Percentiles rank a stretch among this genome's conserved stretches.
These are phyloP conservation scores for Collybia sp. DNA, from an alignment of 768 basidiomycete species.

Conservation along the genomic window DNA sequence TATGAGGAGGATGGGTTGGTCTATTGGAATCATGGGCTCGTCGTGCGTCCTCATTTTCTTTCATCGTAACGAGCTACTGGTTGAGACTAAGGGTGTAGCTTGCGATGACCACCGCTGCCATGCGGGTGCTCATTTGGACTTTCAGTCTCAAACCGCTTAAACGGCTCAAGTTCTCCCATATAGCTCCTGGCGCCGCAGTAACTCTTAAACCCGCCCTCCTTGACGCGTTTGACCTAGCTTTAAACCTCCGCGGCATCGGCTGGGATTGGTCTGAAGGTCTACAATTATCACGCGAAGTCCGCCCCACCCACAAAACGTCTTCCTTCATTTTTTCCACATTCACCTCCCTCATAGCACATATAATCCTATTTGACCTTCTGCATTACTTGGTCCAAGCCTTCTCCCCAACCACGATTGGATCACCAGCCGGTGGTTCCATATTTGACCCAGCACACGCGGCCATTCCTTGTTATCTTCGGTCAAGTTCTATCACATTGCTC, in stretches of 20 bases:
- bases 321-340: slow-evolving; percentile 33
- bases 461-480: slow-evolving; percentile 33
- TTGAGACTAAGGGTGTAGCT: slow-evolving; percentile 24
- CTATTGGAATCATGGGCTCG: slow-evolving; percentile 40
- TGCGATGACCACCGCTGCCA: slow-evolving; percentile 25
- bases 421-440: slow-evolving; percentile 34
- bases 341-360: slow-evolving; percentile 24
- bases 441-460: slow-evolving; percentile 33
- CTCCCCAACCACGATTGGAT: slow-evolving; percentile 35
- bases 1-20: slow-evolving; percentile 27
- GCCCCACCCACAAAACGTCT: slow-evolving; percentile 27
- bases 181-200: slow-evolving; percentile 1
- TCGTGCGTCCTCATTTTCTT: slow-evolving; percentile 25
- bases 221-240: background rate
- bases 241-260: slow-evolving; percentile 37
- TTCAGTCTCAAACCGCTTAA: slow-evolving; percentile 27
- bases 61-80: background rate
- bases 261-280: slow-evolving; percentile 56
- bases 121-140: slow-evolving; percentile 37
- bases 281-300: slow-evolving; percentile 35
- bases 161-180: slow-evolving; percentile 15
- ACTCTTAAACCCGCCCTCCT: slow-evolving; percentile 27
- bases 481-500: slow-evolving; percentile 36
- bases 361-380: slow-evolving; percentile 37
- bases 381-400: slow-evolving; percentile 44